phyloP scores from a whole-genome alignment of 768 basidiomycete species.

The Pisolithus sp. region DNA sequence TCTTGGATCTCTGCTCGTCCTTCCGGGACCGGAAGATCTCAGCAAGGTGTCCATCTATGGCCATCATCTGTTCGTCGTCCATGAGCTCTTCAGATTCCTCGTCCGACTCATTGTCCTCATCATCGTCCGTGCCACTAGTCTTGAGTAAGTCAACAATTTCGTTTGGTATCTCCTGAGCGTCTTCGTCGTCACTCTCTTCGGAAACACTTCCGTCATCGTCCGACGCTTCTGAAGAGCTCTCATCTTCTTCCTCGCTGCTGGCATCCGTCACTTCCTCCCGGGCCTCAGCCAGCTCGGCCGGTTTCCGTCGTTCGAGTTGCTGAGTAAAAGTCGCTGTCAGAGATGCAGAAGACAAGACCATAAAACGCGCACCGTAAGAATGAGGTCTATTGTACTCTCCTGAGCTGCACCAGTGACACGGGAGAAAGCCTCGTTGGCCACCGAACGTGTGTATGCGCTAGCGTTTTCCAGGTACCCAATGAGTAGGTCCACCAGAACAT shows the following conservation, averaged over 20 bases:
- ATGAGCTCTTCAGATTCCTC: slow-evolving; percentile 62
- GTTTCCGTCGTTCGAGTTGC: slow-evolving; percentile 79
- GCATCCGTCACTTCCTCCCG: slow-evolving; percentile 40
- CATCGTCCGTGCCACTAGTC: slow-evolving; percentile 52
- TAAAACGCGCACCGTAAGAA: slow-evolving; percentile 64
- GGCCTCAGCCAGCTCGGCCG: slow-evolving; percentile 42
- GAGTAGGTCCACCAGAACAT: slow-evolving; percentile 81
- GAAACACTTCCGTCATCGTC: slow-evolving; percentile 29
- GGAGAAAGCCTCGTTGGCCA: slow-evolving; percentile 77
- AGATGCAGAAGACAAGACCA: background rate
- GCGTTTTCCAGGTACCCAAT: slow-evolving; percentile 86
- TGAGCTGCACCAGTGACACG: slow-evolving; percentile 61
- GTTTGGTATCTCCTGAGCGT: slow-evolving; percentile 46
- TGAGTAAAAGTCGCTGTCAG: slow-evolving; percentile 23
- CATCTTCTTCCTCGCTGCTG: slow-evolving; percentile 30
- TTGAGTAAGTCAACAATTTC: slow-evolving; percentile 61
- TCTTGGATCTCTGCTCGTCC: slow-evolving; percentile 53
- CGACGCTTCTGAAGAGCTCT: slow-evolving; percentile 25
- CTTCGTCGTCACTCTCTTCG: slow-evolving; percentile 47
- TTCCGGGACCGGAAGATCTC: slow-evolving; percentile 72
- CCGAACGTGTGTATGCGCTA: slow-evolving; percentile 69
- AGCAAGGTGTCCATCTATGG: slow-evolving; percentile 87
- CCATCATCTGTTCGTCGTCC: slow-evolving; percentile 99
- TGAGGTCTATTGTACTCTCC: slow-evolving; percentile 69
- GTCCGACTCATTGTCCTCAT: slow-evolving; percentile 45